phyloP scores from a whole-genome alignment of 805 yeast genomes.

The Zygosaccharomyces pseudorouxii region DNA sequence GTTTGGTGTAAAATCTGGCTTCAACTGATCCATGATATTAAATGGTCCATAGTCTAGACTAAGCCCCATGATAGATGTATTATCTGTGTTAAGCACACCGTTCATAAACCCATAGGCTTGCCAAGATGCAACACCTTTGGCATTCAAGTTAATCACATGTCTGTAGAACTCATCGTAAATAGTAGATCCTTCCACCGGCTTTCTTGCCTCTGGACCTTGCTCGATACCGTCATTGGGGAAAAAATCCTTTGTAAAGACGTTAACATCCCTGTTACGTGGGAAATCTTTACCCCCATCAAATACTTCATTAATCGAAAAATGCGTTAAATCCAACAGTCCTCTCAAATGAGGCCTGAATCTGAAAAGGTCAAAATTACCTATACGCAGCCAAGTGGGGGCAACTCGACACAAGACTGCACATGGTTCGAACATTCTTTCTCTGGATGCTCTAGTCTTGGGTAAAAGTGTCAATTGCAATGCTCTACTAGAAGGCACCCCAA shows the following conservation, averaged over 20 bases:
- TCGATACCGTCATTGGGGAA: conserved; percentile 28
- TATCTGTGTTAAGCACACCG: conserved; percentile 93
- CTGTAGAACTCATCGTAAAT: conserved; percentile 67
- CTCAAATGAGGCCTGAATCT: conserved; percentile 65
- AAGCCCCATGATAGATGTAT: conserved; percentile 82
- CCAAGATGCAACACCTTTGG: conserved; percentile 74
- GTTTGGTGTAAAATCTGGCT: conserved; percentile 81
- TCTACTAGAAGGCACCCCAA: conserved; percentile 84
- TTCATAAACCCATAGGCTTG: conserved; percentile 89
- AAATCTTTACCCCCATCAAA: conserved; percentile 39
- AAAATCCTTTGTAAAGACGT: conserved; percentile 24
- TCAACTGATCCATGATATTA: conserved; percentile 80
- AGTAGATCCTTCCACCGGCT: conserved; percentile 39
- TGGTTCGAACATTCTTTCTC: conserved; percentile 59
- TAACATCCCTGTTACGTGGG: conserved; percentile 24
- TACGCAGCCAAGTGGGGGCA: conserved; percentile 80
- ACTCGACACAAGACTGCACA: conserved; percentile 83
- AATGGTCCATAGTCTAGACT: conserved; percentile 95
- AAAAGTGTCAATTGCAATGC: conserved; percentile 68
- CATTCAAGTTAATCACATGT: conserved; percentile 70
- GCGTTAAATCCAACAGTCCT: conserved; percentile 59
- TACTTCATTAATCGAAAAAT: conserved; percentile 66
- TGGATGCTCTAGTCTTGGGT: conserved; percentile 72
- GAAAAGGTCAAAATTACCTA: conserved; percentile 84
- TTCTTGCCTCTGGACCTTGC: conserved; percentile 17